Percentiles rank a stretch among this genome's conserved stretches.
These are phyloP conservation scores for Solanum clarkiae DNA, from an alignment of 257 asterid species.

Conservation along the genomic window DNA sequence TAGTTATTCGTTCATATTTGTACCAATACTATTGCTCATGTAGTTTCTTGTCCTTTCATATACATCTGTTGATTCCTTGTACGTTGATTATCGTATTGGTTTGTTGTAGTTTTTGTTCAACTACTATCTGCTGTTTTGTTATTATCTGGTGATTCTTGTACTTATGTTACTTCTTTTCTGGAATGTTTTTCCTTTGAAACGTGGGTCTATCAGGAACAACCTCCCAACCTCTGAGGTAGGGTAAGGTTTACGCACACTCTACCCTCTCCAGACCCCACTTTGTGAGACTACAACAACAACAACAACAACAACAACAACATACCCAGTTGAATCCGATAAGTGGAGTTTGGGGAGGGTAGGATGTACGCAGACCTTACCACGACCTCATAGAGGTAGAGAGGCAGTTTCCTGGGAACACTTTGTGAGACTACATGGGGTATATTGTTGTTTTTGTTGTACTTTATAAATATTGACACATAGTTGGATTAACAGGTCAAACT, in stretches of 20 bases:
- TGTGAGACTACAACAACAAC: background rate
- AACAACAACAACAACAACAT: background rate
- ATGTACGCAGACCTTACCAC: too few species aligned
- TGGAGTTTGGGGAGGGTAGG: too few species aligned
- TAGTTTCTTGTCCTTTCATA: background rate
- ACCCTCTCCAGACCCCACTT: background rate
- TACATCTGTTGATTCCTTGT: background rate
- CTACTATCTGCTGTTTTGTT: background rate
- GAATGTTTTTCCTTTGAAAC: background rate
- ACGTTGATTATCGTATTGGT: background rate
- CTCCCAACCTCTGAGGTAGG: background rate
- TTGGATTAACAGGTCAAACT: background rate
- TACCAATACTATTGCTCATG: background rate
- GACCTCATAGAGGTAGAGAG: too few species aligned
- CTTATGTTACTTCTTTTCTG: background rate
- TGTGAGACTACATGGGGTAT: background rate
- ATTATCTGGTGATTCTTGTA: background rate
- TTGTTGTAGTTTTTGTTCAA: background rate
- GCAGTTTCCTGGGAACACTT: background rate
- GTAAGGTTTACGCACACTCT: background rate
- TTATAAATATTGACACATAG: constrained; percentile 5
- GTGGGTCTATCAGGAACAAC: background rate
- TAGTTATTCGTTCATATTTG: background rate
- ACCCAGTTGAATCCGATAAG: too few species aligned
- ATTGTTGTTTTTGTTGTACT: background rate